These are phyloP conservation scores for Pythium insidiosum DNA, from an alignment of 352 stramenopile species.

Conservation along the genomic window DNA sequence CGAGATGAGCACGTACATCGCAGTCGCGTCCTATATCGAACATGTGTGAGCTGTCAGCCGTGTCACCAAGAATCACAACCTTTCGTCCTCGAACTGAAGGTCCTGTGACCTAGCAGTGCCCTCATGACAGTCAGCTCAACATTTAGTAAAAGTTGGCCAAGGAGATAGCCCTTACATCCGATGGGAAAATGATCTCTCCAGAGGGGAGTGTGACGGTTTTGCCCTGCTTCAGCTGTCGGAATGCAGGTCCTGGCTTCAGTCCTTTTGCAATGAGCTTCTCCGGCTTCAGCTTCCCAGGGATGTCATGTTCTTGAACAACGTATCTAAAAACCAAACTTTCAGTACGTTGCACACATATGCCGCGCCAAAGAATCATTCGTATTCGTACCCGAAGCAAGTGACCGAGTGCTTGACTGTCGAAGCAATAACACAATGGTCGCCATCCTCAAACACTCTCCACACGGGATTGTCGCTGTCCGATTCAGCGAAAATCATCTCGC, in stretches of 20 bases:
- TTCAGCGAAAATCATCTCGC: constrained; percentile 44
- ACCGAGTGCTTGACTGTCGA: constrained; percentile 69
- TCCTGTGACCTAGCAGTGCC: constrained; percentile 56
- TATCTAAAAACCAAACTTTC: constrained; percentile 26
- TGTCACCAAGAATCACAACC: constrained; percentile 74
- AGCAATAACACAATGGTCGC: constrained; percentile 48
- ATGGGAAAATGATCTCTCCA: constrained; percentile 60
- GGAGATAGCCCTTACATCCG: constrained; percentile 38
- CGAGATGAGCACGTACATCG: constrained; percentile 36
- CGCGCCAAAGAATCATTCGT: background rate
- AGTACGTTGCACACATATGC: background rate
- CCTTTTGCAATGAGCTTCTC: constrained; percentile 73
- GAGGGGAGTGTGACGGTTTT: constrained; percentile 75
- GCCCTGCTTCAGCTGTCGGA: constrained; percentile 86
- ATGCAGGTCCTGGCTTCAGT: constrained; percentile 85
- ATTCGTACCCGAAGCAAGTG: constrained; percentile 62
- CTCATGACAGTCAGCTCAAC: no score
- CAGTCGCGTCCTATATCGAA: constrained; percentile 71
- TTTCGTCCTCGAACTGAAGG: constrained; percentile 55
- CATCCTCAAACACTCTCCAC: constrained; percentile 73
- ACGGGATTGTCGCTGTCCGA: constrained; percentile 46
- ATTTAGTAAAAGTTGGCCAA: no score
- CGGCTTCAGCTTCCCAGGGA: constrained; percentile 80
- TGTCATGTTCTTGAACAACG: constrained; percentile 66
- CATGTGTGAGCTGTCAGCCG: constrained; percentile 57